Evolutionary conservation across 768 basidiomycete genomes (phyloP).

Genomic region (Serendipita sp.): DNA sequence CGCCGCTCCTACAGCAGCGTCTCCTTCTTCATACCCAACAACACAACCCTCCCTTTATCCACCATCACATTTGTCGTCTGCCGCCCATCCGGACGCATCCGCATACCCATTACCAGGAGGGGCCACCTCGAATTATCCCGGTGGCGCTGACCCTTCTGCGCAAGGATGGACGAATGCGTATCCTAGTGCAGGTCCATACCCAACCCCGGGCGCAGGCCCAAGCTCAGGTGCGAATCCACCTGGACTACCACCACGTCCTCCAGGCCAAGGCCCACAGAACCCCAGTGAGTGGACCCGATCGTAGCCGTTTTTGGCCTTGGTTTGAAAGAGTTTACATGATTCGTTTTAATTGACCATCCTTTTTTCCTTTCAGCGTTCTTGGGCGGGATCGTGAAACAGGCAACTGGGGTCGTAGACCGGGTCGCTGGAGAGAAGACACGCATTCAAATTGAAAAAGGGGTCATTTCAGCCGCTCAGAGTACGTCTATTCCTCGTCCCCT

Average conservation of each 20-base stretch:
- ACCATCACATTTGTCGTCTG: background rate
- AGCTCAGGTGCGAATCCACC: background rate
- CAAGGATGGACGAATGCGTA: background rate
- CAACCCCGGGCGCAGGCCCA: background rate
- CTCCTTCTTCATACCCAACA: too few relatives aligned
- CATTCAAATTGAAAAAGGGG: slow-evolving; percentile 32
- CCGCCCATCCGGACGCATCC: background rate
- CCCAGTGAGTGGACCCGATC: slow-evolving; percentile 11
- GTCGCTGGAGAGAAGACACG: slow-evolving; percentile 38
- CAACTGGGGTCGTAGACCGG: slow-evolving; percentile 37
- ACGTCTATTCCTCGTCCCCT: slow-evolving; percentile 18
- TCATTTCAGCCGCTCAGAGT: slow-evolving; percentile 38
- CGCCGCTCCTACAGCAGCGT: background rate
- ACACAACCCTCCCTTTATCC: background rate
- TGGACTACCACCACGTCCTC: background rate
- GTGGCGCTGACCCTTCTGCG: background rate
- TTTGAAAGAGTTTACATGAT: slow-evolving; percentile 17
- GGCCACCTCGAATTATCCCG: background rate
- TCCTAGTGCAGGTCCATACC: background rate
- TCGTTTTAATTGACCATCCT: slow-evolving; percentile 17
- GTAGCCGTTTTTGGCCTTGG: background rate
- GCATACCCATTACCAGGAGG: background rate
- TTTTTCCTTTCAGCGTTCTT: slow-evolving; percentile 18
- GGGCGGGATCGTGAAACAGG: slow-evolving; percentile 24
- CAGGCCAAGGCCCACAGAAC: background rate